A percentile compares a stretch with the other conserved stretches of the same genome.
phyloP scores from a whole-genome alignment of 148 eudicot species.

The Camellia granthamiana region DNA sequence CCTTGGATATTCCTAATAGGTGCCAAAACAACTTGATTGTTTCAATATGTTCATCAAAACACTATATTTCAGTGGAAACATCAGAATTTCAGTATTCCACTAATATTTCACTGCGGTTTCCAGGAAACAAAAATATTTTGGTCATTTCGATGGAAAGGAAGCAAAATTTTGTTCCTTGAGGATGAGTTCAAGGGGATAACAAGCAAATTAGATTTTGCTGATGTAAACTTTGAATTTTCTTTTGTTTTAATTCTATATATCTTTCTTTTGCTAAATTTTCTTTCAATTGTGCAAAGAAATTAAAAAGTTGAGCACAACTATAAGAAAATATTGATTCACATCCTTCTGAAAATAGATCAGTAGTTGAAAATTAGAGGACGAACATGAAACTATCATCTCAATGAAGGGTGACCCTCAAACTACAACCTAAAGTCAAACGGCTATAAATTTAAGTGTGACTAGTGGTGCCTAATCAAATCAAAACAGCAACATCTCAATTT shows the following conservation, averaged over 20 bases:
- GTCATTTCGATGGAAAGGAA: too few species aligned
- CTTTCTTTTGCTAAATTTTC: neutral
- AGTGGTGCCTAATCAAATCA: neutral
- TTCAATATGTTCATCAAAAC: too few species aligned
- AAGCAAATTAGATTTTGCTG: neutral
- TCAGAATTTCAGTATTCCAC: too few species aligned
- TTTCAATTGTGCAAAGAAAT: neutral
- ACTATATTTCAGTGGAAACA: too few species aligned
- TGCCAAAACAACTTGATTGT: too few species aligned
- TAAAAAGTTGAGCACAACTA: neutral
- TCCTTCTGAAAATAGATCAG: neutral
- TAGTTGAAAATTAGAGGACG: neutral
- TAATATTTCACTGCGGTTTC: too few species aligned
- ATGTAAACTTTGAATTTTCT: neutral
- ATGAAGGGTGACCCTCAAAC: neutral
- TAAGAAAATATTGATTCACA: neutral
- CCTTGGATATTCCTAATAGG: too few species aligned
- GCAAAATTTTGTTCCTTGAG: too few species aligned
- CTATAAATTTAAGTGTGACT: neutral
- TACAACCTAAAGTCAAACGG: neutral
- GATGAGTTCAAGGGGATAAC: neutral
- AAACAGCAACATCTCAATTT: neutral
- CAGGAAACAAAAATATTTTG: too few species aligned
- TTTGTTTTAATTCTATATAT: neutral
- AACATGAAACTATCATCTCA: neutral